These are phyloP conservation scores for Monosporozyma yasuniensis DNA, from an alignment of 805 yeast genomes.

Conservation along the genomic window DNA sequence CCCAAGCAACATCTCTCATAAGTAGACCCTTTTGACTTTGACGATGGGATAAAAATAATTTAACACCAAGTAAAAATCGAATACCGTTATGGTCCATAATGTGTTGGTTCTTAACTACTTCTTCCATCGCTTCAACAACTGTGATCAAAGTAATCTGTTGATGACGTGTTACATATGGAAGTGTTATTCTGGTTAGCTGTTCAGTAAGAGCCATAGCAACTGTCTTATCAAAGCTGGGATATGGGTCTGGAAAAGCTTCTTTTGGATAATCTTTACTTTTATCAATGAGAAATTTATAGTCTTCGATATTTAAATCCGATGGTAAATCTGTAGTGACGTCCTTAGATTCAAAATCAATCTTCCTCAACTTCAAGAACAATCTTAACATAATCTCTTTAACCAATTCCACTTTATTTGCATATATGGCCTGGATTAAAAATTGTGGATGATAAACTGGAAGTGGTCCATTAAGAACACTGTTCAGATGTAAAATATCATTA, in stretches of 20 bases:
- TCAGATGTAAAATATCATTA: conserved; percentile 54
- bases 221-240: conserved; percentile 33
- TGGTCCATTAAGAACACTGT: conserved; percentile 77
- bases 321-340: conserved; percentile 25
- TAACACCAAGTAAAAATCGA: conserved; percentile 62
- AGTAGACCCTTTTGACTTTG: conserved; percentile 45
- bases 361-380: conserved; percentile 47
- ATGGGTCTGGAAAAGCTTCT: conserved; percentile 32
- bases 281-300: conserved; percentile 19
- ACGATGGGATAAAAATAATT: conserved; percentile 49
- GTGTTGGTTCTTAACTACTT: conserved; percentile 37
- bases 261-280: conserved; percentile 19
- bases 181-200: conserved; percentile 50
- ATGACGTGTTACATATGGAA: conserved; percentile 81
- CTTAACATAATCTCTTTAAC: conserved; percentile 50
- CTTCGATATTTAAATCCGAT: conserved; percentile 26
- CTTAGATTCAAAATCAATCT: conserved; percentile 37
- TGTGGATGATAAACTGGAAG: conserved; percentile 89
- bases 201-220: conserved; percentile 46
- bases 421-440: conserved; percentile 63
- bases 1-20: conserved; percentile 84
- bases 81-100: conserved; percentile 47
- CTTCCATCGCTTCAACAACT: conserved; percentile 54
- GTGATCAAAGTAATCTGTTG: conserved; percentile 78
- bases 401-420: conserved; percentile 46